A percentile compares a stretch with the other conserved stretches of the same genome.
phyloP scores from a whole-genome alignment of 805 yeast genomes.

The Clavispora carvajalis region DNA sequence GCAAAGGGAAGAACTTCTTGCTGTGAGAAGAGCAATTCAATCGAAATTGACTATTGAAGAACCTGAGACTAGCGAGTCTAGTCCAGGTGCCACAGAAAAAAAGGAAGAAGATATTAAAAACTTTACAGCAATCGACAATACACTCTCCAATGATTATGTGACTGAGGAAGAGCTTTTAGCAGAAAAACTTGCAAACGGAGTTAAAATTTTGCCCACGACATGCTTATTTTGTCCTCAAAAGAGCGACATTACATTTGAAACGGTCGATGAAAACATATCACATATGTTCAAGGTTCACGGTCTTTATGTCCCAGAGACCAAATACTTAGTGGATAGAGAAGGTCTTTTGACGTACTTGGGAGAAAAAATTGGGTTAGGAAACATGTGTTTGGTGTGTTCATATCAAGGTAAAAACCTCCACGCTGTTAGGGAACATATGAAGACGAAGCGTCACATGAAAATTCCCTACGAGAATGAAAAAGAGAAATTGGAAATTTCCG shows the following conservation, averaged over 20 bases:
- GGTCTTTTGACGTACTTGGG: slow-evolving; percentile 76
- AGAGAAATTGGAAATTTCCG: slow-evolving; percentile 70
- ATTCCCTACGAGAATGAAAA: slow-evolving; percentile 82
- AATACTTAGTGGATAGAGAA: slow-evolving; percentile 57
- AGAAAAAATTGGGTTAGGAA: slow-evolving; percentile 77
- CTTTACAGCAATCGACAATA: no score
- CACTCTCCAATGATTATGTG: slow-evolving; percentile 17
- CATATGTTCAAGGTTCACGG: slow-evolving; percentile 85
- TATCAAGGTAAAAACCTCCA: slow-evolving; percentile 82
- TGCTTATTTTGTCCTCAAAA: slow-evolving; percentile 48
- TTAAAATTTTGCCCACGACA: slow-evolving; percentile 43
- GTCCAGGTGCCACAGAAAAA: slow-evolving; percentile 11
- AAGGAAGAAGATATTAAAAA: neutral
- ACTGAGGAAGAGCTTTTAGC: slow-evolving; percentile 39
- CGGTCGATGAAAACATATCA: slow-evolving; percentile 41
- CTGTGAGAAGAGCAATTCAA: slow-evolving; percentile 26
- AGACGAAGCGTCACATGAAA: slow-evolving; percentile 78
- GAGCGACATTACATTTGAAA: slow-evolving; percentile 25
- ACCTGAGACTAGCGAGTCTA: slow-evolving; percentile 17
- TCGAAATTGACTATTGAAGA: slow-evolving; percentile 35
- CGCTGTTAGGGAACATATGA: slow-evolving; percentile 86
- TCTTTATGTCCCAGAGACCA: slow-evolving; percentile 77
- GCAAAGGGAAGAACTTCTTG: slow-evolving; percentile 42
- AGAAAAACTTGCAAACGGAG: slow-evolving; percentile 41
- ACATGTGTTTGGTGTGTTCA: slow-evolving; percentile 74